Evolutionary conservation across 257 asterid species (phyloP).

Genomic region (Solanum tarapatanum): DNA sequence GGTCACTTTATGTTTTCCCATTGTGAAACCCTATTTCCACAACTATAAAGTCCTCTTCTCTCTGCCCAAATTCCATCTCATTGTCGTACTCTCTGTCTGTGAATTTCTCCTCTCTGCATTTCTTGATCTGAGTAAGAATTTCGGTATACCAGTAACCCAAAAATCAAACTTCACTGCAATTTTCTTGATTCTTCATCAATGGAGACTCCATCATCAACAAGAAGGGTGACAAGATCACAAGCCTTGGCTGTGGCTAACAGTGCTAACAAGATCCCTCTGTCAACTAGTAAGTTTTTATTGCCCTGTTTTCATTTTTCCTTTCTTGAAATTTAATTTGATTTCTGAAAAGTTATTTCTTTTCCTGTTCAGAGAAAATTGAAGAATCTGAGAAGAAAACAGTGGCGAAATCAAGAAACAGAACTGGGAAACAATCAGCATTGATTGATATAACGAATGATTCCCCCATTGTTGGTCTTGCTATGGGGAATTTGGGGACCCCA

Average conservation of each 20-base stretch:
- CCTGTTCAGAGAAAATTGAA: constrained; percentile 39
- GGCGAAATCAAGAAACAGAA: constrained; percentile 30
- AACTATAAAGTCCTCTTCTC: constrained; percentile 17
- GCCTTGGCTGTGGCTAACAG: constrained; percentile 30
- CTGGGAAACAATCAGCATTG: constrained; percentile 49
- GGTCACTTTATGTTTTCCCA: constrained; percentile 36
- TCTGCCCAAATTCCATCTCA: not conserved
- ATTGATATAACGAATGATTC: constrained; percentile 88
- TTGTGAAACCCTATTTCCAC: constrained; percentile 9
- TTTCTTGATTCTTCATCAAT: constrained; percentile 20
- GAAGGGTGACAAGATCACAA: constrained; percentile 76
- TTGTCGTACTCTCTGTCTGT: not conserved
- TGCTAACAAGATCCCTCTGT: constrained; percentile 4
- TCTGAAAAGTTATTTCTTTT: not conserved
- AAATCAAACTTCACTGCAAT: not conserved
- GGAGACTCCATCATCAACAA: constrained; percentile 79
- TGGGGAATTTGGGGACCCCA: constrained; percentile 61
- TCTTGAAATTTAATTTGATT: not conserved
- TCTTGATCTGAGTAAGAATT: not conserved
- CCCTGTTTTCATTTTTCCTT: not conserved
- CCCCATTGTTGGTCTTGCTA: constrained; percentile 90
- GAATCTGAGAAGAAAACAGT: constrained; percentile 27
- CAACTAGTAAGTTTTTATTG: constrained; percentile 15
- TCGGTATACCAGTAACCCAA: not conserved
- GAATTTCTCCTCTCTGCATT: not conserved